Evolutionary conservation across 2,329 filamentous ascomycete species (phyloP).

Genomic region (Beauveria sp.): DNA sequence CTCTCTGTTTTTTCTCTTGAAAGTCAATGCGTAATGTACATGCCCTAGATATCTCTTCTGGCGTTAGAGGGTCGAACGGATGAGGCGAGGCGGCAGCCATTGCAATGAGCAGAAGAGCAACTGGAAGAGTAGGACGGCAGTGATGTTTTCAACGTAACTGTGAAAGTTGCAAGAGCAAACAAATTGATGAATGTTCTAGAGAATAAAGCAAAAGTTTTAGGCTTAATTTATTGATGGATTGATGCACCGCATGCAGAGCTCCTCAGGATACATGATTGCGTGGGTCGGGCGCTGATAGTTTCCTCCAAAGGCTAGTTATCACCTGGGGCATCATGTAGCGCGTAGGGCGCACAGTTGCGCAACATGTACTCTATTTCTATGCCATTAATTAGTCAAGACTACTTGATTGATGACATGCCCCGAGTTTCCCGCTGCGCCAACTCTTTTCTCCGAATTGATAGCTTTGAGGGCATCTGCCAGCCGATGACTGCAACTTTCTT

Average conservation of each 20-base stretch:
- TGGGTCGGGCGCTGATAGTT: neutral
- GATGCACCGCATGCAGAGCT: neutral
- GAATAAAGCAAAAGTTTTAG: too few species aligned
- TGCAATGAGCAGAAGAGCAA: neutral
- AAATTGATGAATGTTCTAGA: neutral
- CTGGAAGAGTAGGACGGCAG: too few species aligned
- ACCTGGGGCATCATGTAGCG: neutral
- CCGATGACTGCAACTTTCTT: too few species aligned
- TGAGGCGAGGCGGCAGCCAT: slow-evolving; percentile 12
- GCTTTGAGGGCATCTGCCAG: too few species aligned
- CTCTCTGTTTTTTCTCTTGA: neutral
- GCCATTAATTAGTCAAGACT: too few species aligned
- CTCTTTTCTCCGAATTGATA: too few species aligned
- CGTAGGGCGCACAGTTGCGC: neutral
- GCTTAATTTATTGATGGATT: neutral
- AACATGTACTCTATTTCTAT: neutral
- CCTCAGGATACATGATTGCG: neutral
- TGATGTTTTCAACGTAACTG: neutral
- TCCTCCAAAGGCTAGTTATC: slow-evolving; percentile 2
- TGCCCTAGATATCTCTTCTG: slow-evolving; percentile 20
- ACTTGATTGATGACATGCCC: too few species aligned
- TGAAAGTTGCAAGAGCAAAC: neutral
- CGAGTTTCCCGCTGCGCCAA: too few species aligned
- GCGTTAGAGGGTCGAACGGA: slow-evolving; percentile 20
- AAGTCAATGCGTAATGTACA: neutral